Base-by-base conservation (phyloP, 78 protist species). In the Acrasis kona region DNA sequence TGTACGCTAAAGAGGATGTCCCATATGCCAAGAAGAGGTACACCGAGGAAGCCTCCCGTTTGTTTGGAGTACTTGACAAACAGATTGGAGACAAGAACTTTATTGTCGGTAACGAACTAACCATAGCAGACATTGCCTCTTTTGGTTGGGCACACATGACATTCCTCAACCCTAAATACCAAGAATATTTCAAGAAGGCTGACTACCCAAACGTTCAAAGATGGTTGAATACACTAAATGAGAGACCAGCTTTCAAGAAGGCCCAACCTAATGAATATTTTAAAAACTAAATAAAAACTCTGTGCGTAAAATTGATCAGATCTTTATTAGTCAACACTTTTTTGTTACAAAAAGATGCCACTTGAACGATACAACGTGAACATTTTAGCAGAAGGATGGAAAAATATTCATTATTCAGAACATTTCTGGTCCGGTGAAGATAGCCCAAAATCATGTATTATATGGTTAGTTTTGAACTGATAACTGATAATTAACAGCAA, bases 61-160 rank as follows among this genome's bases (percentile, higher is more conserved):
- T 92, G 65, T 34, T 82, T 38, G 70, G 30, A 10, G 92, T 92
- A 28, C 80, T 92, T 42, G 85, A 92, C 34, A 41, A 27, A 30
- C 81, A 58, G 40, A 77, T 89, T 35, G 77, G 57, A 37, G 82
- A 34, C 0, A 80, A 68, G 8, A 66, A 57, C 28, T 92, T 79
- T 78, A 72, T 92, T 0, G 72, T 81, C 5, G 94, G 96, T 42
- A 78, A 84, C 10, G 80, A 77, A 71, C 85, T 77, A 39, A 76
- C 89, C 36, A 81, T 92, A 37, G 94, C 94, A 12, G 96, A 89
- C 65, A 92, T 88, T 35, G 78, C 66, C 34, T 39, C 65, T 64
- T 78, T 7, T 65, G 88, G 90, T 3, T 89, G 89, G 92, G 19
- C 70, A 2, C 27, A 72, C 70, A n/a, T n/a, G n/a, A n/a, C n/a